A percentile compares a stretch with the other conserved stretches of the same genome.
These are phyloP conservation scores for Guillardia theta DNA, from an alignment of 78 protist species.

Conservation along the genomic window DNA sequence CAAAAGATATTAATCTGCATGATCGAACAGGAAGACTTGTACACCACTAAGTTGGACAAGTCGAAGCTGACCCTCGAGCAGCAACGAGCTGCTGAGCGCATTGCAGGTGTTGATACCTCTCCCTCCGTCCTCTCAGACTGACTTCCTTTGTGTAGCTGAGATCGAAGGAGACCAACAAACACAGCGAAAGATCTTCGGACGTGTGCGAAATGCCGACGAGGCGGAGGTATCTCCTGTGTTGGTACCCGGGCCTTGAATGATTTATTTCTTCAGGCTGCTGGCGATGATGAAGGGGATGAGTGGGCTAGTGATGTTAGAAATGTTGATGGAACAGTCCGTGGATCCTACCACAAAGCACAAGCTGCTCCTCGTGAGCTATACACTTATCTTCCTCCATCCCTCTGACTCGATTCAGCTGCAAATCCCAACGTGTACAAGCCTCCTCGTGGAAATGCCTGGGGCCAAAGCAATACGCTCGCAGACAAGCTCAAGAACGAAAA, in stretches of 20 bases:
- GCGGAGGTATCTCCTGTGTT: not conserved
- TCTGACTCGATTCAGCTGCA: no score
- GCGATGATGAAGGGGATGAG: not conserved
- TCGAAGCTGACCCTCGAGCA: not conserved
- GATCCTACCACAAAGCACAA: no score
- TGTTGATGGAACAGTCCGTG: not conserved
- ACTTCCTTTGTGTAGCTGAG: not conserved
- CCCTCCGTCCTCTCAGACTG: not conserved
- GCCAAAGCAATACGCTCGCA: no score
- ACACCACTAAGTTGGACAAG: not conserved
- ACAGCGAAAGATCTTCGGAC: not conserved
- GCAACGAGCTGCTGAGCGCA: not conserved
- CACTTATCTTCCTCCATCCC: no score
- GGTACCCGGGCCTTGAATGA: not conserved
- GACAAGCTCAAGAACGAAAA: no score
- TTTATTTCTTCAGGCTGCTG: not conserved
- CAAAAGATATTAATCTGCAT: not conserved
- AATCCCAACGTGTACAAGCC: no score
- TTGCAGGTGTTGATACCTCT: not conserved
- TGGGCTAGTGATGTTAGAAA: not conserved
- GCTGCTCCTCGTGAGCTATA: no score
- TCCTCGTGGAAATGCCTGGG: no score
- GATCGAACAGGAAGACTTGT: not conserved
- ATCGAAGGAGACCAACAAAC: not conserved
- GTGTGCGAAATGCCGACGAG: no score